Base-by-base conservation (phyloP, 2,329 filamentous ascomycete species). In the Fusarium sp. region DNA sequence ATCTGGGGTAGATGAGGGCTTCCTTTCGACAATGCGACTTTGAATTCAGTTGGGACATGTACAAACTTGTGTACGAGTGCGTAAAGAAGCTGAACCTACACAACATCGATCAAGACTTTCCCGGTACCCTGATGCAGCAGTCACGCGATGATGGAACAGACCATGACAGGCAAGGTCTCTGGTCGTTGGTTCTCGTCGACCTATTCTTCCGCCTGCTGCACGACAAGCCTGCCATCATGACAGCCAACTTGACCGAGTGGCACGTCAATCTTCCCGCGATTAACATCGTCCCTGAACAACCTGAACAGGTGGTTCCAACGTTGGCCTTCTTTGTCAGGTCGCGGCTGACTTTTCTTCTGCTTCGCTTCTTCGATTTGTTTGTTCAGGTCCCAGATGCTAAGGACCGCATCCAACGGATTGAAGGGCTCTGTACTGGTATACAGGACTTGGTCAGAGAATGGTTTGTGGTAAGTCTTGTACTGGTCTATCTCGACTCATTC, bases 211-310 rank as follows among this genome's bases (percentile, higher is more conserved):
- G 50, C 9, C 26, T 53, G 7, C 26, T 53, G 3, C 35, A 53
- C 42, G 35, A 53, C 43, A 53, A 53, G 34, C 50, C 50, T 26
- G 50, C 50, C 28, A 39, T 39, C n/a, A 49, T 49, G 4, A 49
- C 46, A 5, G 46, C 36, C 9, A 49, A 41, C 29, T n/a, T 49
- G 26, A 25, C 26, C 19, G 46, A 49, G n/a, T 49, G 46, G 46
- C 46, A 26, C 28, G 46, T 49, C 7, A 41, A 49, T 41, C 36
- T 49, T 15, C 46, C 46, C 4, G 15, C 26, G n/a, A 19, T 49
- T 5, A 41, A 40, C 13, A 12, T 22, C 22, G 19, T 9, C 35
- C 26, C 15, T 19, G 36, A 25, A 25, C 26, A 41, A 8, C 11
- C 46, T 10, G 46, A 41, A 26, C 36, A 49, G 13, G 28, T 42